Evolutionary conservation across 495 filamentous ascomycete species (phyloP).

Genomic region (Tuber indicum): DNA sequence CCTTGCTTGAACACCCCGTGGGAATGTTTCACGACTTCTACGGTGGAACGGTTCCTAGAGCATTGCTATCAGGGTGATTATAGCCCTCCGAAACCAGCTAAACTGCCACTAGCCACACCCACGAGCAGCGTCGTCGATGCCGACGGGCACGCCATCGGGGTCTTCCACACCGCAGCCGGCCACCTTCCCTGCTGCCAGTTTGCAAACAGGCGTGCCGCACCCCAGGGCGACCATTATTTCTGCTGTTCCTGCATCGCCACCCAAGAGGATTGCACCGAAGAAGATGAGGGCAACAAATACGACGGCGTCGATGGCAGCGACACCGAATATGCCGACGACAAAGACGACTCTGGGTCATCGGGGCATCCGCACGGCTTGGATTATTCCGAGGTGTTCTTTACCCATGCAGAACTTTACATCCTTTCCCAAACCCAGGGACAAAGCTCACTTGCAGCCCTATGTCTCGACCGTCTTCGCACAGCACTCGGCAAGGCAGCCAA

Average conservation of each 20-base stretch:
- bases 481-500: background rate
- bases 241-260: too few relatives aligned
- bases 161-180: too few relatives aligned
- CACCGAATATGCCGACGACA: background rate
- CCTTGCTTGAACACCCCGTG: background rate
- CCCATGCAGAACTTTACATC: background rate
- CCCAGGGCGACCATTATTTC: background rate
- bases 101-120: background rate
- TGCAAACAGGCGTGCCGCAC: background rate
- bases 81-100: background rate
- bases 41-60: conserved; percentile 76
- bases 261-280: too few relatives aligned
- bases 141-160: background rate
- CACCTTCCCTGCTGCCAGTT: too few relatives aligned
- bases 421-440: background rate
- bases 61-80: conserved; percentile 87
- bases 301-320: background rate
- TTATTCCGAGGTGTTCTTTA: background rate
- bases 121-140: background rate
- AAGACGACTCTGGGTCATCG: background rate
- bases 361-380: background rate
- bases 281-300: too few relatives aligned
- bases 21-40: conserved; percentile 30
- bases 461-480: background rate
- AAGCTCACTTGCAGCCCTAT: background rate